phyloP scores from a whole-genome alignment of 495 filamentous ascomycete genomes.

The Rhypophila decipiens region DNA sequence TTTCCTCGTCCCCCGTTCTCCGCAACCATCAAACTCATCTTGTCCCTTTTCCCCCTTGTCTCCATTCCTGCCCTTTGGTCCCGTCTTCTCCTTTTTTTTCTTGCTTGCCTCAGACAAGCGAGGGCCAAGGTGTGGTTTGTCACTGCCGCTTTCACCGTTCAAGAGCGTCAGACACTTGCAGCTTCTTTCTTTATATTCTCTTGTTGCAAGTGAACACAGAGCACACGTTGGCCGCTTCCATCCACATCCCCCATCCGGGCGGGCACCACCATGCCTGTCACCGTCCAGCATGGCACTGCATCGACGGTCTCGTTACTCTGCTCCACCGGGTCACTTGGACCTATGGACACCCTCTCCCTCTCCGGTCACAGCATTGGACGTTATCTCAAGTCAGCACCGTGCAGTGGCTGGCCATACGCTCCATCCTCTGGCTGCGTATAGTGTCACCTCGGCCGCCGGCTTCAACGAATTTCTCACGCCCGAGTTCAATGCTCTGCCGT shows the following conservation, averaged over 20 bases:
- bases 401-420: conserved; percentile 17
- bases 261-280: conserved; percentile 27
- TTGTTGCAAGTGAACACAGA: too few species aligned
- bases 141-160: conserved; percentile 1
- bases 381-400: conserved; percentile 21
- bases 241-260: too few species aligned
- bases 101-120: too few species aligned
- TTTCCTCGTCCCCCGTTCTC: conserved; percentile 6
- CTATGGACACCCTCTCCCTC: conserved; percentile 17
- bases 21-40: too few species aligned
- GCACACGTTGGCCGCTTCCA: too few species aligned
- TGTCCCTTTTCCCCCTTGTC: not conserved
- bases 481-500: conserved; percentile 7
- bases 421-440: conserved; percentile 16
- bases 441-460: conserved; percentile 14
- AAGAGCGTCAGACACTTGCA: too few species aligned
- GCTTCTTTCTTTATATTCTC: too few species aligned
- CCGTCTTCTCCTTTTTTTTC: not conserved
- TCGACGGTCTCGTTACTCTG: conserved; percentile 15
- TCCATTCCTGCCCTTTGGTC: not conserved
- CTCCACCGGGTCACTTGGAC: conserved; percentile 12
- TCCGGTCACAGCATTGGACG: conserved; percentile 16
- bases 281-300: conserved; percentile 16
- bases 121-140: conserved; percentile 1
- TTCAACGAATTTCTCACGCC: conserved; percentile 8